Percentiles rank a stretch among this genome's conserved stretches.
Conservation (phyloP, 352 stramenopile genomes). For the Globisporangium sylvaticum region DNA sequence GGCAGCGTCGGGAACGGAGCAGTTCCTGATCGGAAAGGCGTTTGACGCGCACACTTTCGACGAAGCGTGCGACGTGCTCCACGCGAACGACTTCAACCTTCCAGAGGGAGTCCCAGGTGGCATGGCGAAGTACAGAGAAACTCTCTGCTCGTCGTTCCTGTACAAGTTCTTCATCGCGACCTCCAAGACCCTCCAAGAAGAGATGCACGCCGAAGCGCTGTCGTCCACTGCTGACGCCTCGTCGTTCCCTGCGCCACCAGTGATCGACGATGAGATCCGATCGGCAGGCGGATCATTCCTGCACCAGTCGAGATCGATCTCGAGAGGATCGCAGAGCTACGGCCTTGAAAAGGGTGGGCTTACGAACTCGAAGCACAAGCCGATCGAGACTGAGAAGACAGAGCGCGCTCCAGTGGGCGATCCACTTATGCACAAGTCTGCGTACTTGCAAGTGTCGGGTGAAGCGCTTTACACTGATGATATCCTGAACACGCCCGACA, state of each 20-base stretch:
- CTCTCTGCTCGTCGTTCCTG: slow-evolving; percentile 92
- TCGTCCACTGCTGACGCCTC: slow-evolving; percentile 7
- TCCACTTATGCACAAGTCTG: slow-evolving; percentile 90
- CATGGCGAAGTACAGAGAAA: slow-evolving; percentile 93
- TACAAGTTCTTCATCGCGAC: slow-evolving; percentile 93
- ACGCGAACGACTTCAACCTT: slow-evolving; percentile 88
- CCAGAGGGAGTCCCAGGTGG: slow-evolving; percentile 89
- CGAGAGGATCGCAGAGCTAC: slow-evolving; percentile 53
- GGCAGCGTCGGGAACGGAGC: slow-evolving; percentile 40
- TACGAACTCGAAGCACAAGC: slow-evolving; percentile 55
- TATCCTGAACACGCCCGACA: slow-evolving; percentile 81
- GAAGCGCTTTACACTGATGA: slow-evolving; percentile 96
- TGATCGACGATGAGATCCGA: slow-evolving; percentile 32
- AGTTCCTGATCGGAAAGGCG: slow-evolving; percentile 74
- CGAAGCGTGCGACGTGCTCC: slow-evolving; percentile 76
- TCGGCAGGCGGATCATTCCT: slow-evolving; percentile 62
- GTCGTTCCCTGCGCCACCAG: slow-evolving; percentile 21
- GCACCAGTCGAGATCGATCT: slow-evolving; percentile 45
- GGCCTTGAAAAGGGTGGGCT: slow-evolving; percentile 60
- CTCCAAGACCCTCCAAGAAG: slow-evolving; percentile 48
- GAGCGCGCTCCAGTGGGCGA: slow-evolving; percentile 83
- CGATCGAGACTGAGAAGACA: slow-evolving; percentile 30
- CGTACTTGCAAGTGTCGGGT: slow-evolving; percentile 92
- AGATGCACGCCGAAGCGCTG: slow-evolving; percentile 20
- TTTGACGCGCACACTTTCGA: slow-evolving; percentile 84